Conservation (phyloP, 108 stramenopile genomes). For the Skeletonema menzelii region DNA sequence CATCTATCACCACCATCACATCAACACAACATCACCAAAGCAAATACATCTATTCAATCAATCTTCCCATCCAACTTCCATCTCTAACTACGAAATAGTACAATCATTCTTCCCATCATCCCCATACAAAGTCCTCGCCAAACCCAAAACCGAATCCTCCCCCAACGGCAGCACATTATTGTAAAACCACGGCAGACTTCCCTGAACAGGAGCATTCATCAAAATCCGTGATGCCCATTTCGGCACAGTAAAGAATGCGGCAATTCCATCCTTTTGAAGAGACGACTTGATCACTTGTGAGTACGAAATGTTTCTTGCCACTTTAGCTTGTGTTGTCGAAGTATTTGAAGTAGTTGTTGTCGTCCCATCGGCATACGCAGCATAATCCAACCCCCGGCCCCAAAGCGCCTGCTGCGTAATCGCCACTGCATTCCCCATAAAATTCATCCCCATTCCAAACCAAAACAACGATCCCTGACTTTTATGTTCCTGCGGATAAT, state of each 20-base stretch:
- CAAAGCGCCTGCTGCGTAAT: constrained; percentile 82
- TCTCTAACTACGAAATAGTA: background rate
- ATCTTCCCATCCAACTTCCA: background rate
- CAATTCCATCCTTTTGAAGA: constrained; percentile 55
- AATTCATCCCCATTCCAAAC: constrained; percentile 76
- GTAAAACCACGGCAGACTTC: constrained; percentile 78
- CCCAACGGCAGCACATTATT: constrained; percentile 79
- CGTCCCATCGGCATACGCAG: background rate
- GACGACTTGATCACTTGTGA: constrained; percentile 48
- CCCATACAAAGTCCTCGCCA: background rate
- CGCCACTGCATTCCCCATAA: constrained; percentile 71
- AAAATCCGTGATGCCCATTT: constrained; percentile 76
- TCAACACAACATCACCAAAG: too few species aligned
- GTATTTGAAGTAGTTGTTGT: background rate
- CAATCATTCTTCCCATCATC: background rate
- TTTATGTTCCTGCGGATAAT: constrained; percentile 77
- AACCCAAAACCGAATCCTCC: constrained; percentile 47
- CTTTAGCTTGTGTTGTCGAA: background rate
- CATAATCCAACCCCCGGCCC: constrained; percentile 68
- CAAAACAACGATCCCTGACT: constrained; percentile 58
- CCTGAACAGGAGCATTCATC: constrained; percentile 83
- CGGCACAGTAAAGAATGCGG: constrained; percentile 72
- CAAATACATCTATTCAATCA: background rate
- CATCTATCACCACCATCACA: too few species aligned
- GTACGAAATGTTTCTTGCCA: constrained; percentile 51